Evolutionary conservation across 2,329 filamentous ascomycete genomes (phyloP), one percentile per base, ranked within the genome.

Genomic region (Fusarium clavum): DNA sequence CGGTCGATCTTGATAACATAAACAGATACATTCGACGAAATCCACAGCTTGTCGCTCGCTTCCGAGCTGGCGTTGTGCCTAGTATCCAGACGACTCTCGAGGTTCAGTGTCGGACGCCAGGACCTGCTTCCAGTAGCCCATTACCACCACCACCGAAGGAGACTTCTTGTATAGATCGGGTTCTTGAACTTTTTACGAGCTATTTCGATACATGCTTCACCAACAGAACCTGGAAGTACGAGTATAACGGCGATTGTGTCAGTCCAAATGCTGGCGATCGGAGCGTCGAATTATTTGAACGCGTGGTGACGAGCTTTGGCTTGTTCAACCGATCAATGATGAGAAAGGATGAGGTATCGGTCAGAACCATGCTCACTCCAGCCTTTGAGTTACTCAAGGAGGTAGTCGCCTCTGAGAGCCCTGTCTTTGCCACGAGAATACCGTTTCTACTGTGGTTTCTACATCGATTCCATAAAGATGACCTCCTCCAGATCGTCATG

Each of bases 21-120:
- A 78, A 77, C 65, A 79, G 81, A 38, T 82, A 82, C 43, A 73
- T 82, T 30, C 79, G 81, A 64, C 75, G 80, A 5, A 82, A 81
- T 52, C 81, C 80, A 8, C 71, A 74, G 3, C 73, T 80, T 12
- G 73, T 80, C 24, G 73, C 77, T 43, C 76, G 74, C 6, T 77
- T 78, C 43, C 73, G 70, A 20, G 76, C 77, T 10, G 78, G 78
- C 16, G 69, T 79, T 16, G 62, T 72, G 6, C 78, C 78, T 27
- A 79, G 72, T 54, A 60, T 73, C 5, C 78, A 80, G 59, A 78
- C 78, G 0, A 68, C 69, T 5, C 57, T 73, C 29, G 78, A 80
- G 48, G 78, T 80, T 13, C 74, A 77, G 47, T 80, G 78, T 38
- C 73, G 72, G 44, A 78, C 78, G 8, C 78, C 78, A 10, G 70